Percentiles rank a stretch among this genome's conserved stretches.
These are phyloP conservation scores for Solanum dulcamara DNA, from an alignment of 257 asterid species.

Conservation along the genomic window DNA sequence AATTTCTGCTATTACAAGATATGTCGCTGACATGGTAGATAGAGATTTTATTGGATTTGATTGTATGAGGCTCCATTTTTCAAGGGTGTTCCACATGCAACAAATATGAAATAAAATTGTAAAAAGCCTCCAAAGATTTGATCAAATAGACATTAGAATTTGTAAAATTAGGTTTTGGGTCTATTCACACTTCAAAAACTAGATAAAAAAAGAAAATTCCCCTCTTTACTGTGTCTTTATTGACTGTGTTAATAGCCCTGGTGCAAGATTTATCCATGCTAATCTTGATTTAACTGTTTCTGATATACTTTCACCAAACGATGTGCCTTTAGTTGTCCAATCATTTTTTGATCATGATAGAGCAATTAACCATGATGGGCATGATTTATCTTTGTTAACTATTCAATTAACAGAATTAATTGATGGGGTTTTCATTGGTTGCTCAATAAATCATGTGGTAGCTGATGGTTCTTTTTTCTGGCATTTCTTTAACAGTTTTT, in stretches of 20 bases:
- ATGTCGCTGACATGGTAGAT: background rate
- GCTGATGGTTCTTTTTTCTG: slow-evolving; percentile 26
- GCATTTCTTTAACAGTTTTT: slow-evolving; percentile 21
- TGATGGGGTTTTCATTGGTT: slow-evolving; percentile 26
- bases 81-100: background rate
- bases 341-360: slow-evolving; percentile 24
- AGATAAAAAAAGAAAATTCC: slow-evolving; percentile 11
- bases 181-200: no score
- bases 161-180: background rate
- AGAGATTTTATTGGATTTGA: background rate
- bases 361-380: slow-evolving; percentile 26
- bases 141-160: no score
- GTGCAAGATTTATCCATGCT: slow-evolving; percentile 24
- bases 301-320: slow-evolving; percentile 17
- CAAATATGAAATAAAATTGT: background rate
- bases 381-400: slow-evolving; percentile 10
- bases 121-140: no score
- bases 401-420: slow-evolving; percentile 17
- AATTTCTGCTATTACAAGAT: background rate
- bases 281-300: background rate
- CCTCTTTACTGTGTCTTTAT: slow-evolving; percentile 7
- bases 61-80: background rate
- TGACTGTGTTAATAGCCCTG: slow-evolving; percentile 17
- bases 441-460: slow-evolving; percentile 14
- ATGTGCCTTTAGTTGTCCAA: slow-evolving; percentile 18